Evolutionary conservation across 768 basidiomycete genomes (phyloP).

Genomic region (Russula lepida): DNA sequence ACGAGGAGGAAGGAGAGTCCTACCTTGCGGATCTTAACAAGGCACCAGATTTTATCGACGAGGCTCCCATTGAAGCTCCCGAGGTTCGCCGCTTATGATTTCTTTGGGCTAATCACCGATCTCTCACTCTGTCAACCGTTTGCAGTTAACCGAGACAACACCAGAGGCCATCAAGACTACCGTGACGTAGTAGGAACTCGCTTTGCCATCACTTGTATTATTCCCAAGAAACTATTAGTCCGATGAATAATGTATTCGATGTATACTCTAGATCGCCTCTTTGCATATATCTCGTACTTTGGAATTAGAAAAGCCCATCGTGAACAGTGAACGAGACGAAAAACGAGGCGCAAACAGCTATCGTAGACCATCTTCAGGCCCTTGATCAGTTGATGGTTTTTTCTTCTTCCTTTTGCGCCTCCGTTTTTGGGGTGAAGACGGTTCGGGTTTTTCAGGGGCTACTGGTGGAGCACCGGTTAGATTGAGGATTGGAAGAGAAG

Average conservation of each 20-base stretch:
- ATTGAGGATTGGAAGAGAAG: conserved; percentile 6
- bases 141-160: conserved; percentile 3
- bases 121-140: background rate
- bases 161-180: conserved; percentile 27
- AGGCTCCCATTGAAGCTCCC: conserved; percentile 61
- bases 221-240: background rate
- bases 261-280: conserved; percentile 10
- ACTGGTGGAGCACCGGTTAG: conserved; percentile 11
- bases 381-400: background rate
- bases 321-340: background rate
- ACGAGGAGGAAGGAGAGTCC: conserved; percentile 85
- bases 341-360: background rate
- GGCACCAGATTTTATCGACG: conserved; percentile 88
- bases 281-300: background rate
- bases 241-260: background rate
- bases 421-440: conserved; percentile 8
- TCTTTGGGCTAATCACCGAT: background rate
- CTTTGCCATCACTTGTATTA: background rate
- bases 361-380: background rate
- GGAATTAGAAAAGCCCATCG: background rate
- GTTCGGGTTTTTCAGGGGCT: background rate
- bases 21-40: conserved; percentile 84
- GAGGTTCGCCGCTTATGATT: conserved; percentile 40
- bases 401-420: conserved; percentile 15
- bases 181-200: conserved; percentile 13